Evolutionary conservation across 208 protist genomes (phyloP).

Genomic region (Acanthamoeba rhysodes): DNA sequence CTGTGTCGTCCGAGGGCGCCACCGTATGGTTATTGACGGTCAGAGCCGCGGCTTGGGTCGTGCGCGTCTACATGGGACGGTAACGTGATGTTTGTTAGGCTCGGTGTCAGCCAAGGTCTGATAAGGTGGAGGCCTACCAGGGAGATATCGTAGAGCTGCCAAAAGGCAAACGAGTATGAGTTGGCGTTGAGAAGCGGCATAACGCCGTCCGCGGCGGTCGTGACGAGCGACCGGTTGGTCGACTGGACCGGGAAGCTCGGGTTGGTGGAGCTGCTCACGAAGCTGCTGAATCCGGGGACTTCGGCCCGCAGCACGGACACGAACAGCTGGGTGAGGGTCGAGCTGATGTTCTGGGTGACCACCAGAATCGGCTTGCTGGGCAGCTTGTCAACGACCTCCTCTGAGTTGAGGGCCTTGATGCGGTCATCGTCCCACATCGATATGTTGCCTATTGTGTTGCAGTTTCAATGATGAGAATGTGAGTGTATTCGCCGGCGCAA

Average conservation of each 20-base stretch:
- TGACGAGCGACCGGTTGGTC: neutral
- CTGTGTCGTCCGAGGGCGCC: neutral
- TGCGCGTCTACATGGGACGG: neutral
- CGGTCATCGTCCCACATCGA: constrained; percentile 7
- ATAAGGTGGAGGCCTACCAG: neutral
- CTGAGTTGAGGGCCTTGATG: constrained; percentile 21
- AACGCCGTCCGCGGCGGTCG: neutral
- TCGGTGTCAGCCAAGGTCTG: neutral
- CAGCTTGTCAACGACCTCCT: neutral
- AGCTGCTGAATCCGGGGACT: neutral
- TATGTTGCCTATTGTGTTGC: neutral
- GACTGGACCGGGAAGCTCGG: constrained; percentile 18
- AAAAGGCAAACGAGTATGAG: neutral
- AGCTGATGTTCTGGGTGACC: constrained; percentile 10
- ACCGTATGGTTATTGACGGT: neutral
- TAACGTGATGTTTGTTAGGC: neutral
- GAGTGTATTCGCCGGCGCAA: too few species aligned
- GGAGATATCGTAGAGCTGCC: neutral
- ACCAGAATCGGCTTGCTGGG: neutral
- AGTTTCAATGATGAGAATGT: neutral
- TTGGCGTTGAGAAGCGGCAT: neutral
- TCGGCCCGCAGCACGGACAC: neutral
- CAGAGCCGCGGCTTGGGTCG: neutral
- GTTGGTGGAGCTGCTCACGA: neutral
- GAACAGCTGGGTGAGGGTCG: neutral